Conservation (phyloP, 768 basidiomycete genomes). For the Kwoniella sp. region DNA sequence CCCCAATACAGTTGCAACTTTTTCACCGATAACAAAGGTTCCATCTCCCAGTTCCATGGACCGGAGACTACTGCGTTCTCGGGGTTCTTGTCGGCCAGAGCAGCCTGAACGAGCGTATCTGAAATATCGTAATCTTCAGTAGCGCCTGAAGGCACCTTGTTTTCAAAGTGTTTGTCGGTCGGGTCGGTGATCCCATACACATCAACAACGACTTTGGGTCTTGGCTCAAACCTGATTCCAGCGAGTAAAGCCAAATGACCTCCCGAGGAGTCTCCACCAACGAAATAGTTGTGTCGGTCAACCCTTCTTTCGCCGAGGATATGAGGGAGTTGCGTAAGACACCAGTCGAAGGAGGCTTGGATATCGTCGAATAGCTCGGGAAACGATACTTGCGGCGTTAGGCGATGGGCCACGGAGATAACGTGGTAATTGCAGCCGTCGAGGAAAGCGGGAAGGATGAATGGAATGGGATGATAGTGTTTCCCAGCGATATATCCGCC, state of each 20-base stretch:
- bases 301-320: constrained; percentile 18
- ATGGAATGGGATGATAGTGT: constrained; percentile 21
- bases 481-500: constrained; percentile 23
- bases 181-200: constrained; percentile 28
- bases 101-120: not conserved
- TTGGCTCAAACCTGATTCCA: constrained; percentile 10
- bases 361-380: constrained; percentile 24
- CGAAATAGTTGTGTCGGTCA: constrained; percentile 15
- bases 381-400: constrained; percentile 23
- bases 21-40: constrained; percentile 6
- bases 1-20: constrained; percentile 19
- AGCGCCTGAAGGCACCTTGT: not conserved
- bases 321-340: constrained; percentile 16
- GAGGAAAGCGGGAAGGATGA: constrained; percentile 19
- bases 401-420: constrained; percentile 29
- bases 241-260: constrained; percentile 20
- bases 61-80: constrained; percentile 14
- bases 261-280: constrained; percentile 37
- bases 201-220: constrained; percentile 21
- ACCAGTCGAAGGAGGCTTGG: constrained; percentile 26
- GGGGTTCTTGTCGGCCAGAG: constrained; percentile 9
- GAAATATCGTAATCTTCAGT: not conserved
- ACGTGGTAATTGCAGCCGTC: constrained; percentile 22
- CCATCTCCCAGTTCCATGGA: constrained; percentile 17
- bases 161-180: constrained; percentile 11